Conservation (phyloP, 2,329 filamentous ascomycete species). For the Cordyceps pruinosa region DNA sequence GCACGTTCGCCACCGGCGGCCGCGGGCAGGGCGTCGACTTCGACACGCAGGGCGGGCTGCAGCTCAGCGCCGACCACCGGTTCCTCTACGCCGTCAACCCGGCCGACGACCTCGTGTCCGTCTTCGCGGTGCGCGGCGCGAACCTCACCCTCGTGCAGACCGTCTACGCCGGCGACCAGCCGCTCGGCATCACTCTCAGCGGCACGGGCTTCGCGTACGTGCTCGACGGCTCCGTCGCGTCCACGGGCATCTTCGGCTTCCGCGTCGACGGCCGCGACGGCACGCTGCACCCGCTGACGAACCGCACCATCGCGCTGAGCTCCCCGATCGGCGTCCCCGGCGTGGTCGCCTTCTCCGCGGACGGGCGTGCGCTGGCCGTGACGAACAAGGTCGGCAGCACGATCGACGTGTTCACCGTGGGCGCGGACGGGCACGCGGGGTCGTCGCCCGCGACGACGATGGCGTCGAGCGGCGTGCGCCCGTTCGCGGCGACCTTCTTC, state of each 20-base stretch:
- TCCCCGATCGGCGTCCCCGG: constrained; percentile 18
- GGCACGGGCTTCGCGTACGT: constrained; percentile 17
- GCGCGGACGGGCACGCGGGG: constrained; percentile 14
- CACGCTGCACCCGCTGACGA: constrained; percentile 16
- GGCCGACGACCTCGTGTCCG: constrained; percentile 16
- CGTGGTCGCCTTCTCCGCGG: constrained; percentile 16
- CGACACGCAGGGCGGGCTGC: constrained; percentile 76
- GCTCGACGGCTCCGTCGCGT: constrained; percentile 17
- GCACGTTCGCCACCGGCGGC: constrained; percentile 17
- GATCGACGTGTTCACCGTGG: constrained; percentile 16
- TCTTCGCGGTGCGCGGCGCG: constrained; percentile 16
- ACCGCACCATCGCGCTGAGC: constrained; percentile 18
- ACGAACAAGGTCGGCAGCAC: constrained; percentile 20
- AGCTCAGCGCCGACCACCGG: constrained; percentile 14
- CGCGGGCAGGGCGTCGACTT: constrained; percentile 61
- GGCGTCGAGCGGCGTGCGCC: constrained; percentile 15
- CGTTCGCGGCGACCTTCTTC: constrained; percentile 14
- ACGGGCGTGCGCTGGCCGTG: constrained; percentile 15
- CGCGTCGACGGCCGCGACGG: constrained; percentile 12
- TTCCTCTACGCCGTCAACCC: constrained; percentile 19
- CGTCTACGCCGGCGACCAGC: constrained; percentile 18
- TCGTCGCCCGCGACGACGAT: constrained; percentile 11
- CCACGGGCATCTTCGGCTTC: constrained; percentile 19
- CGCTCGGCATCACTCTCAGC: constrained; percentile 18
- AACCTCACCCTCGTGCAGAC: constrained; percentile 16